Evolutionary conservation across 441 rosid species (phyloP).

Genomic region (Macaranga tanarius): DNA sequence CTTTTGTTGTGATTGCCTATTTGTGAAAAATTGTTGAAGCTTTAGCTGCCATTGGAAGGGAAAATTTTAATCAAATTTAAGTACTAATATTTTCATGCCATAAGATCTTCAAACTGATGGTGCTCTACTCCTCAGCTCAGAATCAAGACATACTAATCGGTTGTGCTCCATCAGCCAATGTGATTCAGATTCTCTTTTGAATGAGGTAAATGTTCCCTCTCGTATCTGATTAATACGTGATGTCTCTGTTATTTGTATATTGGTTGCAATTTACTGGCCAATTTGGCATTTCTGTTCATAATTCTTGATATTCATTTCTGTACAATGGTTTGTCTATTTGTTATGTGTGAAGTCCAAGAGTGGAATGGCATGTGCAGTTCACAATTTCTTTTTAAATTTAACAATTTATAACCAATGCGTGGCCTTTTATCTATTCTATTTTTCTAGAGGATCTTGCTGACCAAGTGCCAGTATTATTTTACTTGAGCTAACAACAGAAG

Average conservation of each 20-base stretch:
- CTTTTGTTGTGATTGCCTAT: background rate
- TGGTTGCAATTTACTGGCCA: background rate
- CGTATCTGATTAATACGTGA: background rate
- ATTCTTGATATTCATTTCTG: background rate
- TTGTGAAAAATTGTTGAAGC: background rate
- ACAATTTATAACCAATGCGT: background rate
- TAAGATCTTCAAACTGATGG: slow-evolving; percentile 32
- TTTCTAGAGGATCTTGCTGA: background rate
- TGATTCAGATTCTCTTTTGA: slow-evolving; percentile 80
- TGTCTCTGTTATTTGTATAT: background rate
- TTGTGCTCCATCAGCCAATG: slow-evolving; percentile 97
- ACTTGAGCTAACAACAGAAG: background rate
- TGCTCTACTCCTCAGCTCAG: slow-evolving; percentile 66
- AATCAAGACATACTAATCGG: slow-evolving; percentile 81
- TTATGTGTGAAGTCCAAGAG: background rate
- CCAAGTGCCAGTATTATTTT: background rate
- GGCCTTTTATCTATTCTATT: background rate
- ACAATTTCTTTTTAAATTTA: background rate
- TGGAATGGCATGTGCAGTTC: background rate
- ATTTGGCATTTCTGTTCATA: background rate
- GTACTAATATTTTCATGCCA: background rate
- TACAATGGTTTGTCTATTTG: background rate
- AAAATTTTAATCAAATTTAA: background rate
- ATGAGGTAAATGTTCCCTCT: slow-evolving; percentile 57
- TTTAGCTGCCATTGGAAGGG: slow-evolving; percentile 1